A percentile compares a stretch with the other conserved stretches of the same genome.
Evolutionary conservation across 495 filamentous ascomycete genomes (phyloP).

Genomic region (Trichoderma erinaceum): DNA sequence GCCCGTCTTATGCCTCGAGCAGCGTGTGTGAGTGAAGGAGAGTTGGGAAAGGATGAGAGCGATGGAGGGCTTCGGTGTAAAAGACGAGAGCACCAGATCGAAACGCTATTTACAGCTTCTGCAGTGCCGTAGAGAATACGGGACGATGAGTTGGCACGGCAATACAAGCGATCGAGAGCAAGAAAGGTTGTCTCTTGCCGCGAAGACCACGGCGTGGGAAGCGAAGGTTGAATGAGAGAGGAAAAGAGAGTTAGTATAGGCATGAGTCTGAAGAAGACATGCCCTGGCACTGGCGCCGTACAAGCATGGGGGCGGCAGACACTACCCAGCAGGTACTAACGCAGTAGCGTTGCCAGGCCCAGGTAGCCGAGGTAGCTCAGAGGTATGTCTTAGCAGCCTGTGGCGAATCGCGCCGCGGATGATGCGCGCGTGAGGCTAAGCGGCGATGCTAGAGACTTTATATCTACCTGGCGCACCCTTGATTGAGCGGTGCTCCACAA

Average conservation of each 20-base stretch:
- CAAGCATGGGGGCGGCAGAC: neutral
- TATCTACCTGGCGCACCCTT: neutral
- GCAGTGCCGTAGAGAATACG: neutral
- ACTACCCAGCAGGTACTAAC: neutral
- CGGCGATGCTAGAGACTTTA: neutral
- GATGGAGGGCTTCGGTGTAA: neutral
- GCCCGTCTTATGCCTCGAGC: neutral
- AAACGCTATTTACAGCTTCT: neutral
- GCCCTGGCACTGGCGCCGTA: neutral
- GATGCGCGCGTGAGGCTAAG: neutral
- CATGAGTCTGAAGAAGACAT: neutral
- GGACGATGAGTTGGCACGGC: neutral
- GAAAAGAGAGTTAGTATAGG: constrained; percentile 2
- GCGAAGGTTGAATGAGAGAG: constrained; percentile 5
- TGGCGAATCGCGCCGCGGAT: neutral
- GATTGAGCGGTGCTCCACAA: neutral
- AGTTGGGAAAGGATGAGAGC: neutral
- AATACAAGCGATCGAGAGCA: neutral
- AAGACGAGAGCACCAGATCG: neutral
- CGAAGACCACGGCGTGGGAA: constrained; percentile 1
- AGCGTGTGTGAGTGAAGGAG: neutral
- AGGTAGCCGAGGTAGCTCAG: neutral
- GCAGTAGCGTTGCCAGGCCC: neutral
- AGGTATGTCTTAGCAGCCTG: neutral
- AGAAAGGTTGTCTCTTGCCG: neutral